Conservation (phyloP, 1,284 basidiomycete species). For the Hemileccinum hortonii region DNA sequence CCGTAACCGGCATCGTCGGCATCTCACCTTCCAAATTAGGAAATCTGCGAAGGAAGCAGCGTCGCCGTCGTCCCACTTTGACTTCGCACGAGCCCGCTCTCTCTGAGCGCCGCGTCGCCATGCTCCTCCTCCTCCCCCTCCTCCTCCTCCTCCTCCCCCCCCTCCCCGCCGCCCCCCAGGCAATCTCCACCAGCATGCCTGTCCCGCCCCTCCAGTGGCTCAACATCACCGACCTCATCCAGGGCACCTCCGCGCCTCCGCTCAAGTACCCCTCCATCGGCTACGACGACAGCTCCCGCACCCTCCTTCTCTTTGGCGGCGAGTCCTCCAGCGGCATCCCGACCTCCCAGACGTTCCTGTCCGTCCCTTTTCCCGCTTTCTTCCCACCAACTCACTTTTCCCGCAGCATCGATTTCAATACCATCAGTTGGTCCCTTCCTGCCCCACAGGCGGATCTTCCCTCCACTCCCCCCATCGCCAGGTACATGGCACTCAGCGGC, state of each 20-base stretch:
- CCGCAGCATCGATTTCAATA: conserved; percentile 45
- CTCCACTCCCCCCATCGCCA: conserved; percentile 50
- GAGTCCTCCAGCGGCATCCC: conserved; percentile 63
- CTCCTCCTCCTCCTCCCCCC: conserved; percentile 7
- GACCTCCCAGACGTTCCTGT: conserved; percentile 69
- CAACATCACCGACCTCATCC: conserved; percentile 57
- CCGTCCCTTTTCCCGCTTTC: conserved; percentile 1
- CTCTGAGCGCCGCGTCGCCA: conserved; percentile 15
- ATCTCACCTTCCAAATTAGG: conserved; percentile 14
- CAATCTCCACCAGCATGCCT: conserved; percentile 39
- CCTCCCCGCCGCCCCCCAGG: conserved; percentile 10
- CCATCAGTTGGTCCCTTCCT: conserved; percentile 61
- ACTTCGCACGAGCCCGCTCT: conserved; percentile 23
- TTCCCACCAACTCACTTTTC: conserved; percentile 5
- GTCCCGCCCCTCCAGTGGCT: conserved; percentile 70
- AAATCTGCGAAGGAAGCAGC: conserved; percentile 8
- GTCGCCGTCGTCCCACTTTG: conserved; percentile 14
- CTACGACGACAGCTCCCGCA: conserved; percentile 54
- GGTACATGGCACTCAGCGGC: conserved; percentile 61
- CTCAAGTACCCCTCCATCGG: conserved; percentile 72
- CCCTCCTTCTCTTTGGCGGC: conserved; percentile 72
- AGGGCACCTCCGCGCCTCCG: conserved; percentile 56
- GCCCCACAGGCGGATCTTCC: conserved; percentile 47
- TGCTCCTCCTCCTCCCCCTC: not conserved
- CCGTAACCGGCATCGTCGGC: conserved; percentile 19